Conservation (phyloP, 257 asterid genomes). For the Linderniella brevidens region DNA sequence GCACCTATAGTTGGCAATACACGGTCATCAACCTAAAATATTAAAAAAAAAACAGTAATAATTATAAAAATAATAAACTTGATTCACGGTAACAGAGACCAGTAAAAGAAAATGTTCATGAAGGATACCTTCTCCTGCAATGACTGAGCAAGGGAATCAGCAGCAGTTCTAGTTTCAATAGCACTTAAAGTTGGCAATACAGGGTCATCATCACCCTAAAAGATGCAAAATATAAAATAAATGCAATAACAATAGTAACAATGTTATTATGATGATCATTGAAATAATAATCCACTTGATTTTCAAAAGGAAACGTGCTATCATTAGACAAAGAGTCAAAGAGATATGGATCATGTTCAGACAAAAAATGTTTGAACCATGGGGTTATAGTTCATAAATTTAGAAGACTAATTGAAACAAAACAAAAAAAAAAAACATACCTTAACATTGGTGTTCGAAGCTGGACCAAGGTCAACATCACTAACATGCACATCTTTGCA, state of each 20-base stretch:
- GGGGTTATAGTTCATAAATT: no score
- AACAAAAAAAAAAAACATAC: slow-evolving; percentile 18
- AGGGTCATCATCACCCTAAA: slow-evolving; percentile 32
- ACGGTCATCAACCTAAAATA: slow-evolving; percentile 14
- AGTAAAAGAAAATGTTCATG: no score
- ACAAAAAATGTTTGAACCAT: no score
- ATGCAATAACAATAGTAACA: neutral
- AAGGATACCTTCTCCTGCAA: slow-evolving; percentile 78
- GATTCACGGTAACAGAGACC: no score
- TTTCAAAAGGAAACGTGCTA: no score
- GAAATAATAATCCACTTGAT: neutral
- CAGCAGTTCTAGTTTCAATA: slow-evolving; percentile 27
- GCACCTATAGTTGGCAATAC: slow-evolving; percentile 17
- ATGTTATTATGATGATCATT: neutral
- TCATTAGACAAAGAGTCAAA: no score
- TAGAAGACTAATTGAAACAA: neutral
- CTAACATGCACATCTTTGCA: slow-evolving; percentile 63
- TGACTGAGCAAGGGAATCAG: slow-evolving; percentile 67
- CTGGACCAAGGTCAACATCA: slow-evolving; percentile 18
- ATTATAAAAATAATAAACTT: no score
- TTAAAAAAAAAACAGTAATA: no score
- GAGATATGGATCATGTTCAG: no score
- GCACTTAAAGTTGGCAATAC: slow-evolving; percentile 17
- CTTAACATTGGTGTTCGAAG: slow-evolving; percentile 25
- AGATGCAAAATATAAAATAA: slow-evolving; percentile 11